Conservation (phyloP, 352 stramenopile species). For the Globisporangium viniferum region DNA sequence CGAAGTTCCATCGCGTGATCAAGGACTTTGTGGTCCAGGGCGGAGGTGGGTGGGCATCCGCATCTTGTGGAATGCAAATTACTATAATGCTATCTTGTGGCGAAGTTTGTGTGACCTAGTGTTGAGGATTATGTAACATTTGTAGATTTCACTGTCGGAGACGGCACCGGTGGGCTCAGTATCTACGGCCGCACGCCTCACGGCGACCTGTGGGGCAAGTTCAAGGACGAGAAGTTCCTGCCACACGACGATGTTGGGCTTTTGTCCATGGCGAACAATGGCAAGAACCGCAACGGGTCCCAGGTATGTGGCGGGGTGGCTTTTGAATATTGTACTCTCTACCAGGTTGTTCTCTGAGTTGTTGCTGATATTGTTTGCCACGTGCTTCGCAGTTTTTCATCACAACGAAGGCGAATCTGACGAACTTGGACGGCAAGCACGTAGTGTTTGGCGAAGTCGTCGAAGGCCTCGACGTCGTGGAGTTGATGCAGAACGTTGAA, state of each 20-base stretch:
- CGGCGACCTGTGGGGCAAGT: constrained; percentile 78
- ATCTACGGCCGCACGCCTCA: constrained; percentile 71
- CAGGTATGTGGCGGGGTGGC: constrained; percentile 36
- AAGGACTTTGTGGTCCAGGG: constrained; percentile 91
- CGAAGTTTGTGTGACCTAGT: background rate
- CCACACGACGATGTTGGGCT: constrained; percentile 70
- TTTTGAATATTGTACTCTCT: constrained; percentile 1
- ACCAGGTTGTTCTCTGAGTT: background rate
- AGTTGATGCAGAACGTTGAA: constrained; percentile 63
- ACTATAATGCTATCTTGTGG: too few relatives aligned
- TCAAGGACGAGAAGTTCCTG: constrained; percentile 79
- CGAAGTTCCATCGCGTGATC: constrained; percentile 91
- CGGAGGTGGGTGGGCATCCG: constrained; percentile 30
- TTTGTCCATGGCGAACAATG: constrained; percentile 82
- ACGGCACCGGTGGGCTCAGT: constrained; percentile 74
- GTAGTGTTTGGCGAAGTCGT: constrained; percentile 95
- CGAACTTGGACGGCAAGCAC: constrained; percentile 92
- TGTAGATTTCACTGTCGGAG: constrained; percentile 57
- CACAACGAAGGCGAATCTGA: constrained; percentile 58
- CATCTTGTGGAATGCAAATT: too few relatives aligned
- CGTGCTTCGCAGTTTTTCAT: constrained; percentile 65
- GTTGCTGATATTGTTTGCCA: background rate
- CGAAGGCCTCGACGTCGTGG: constrained; percentile 70
- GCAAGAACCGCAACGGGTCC: constrained; percentile 67
- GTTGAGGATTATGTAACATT: background rate